Evolutionary conservation across 2,329 filamentous ascomycete genomes (phyloP).

Genomic region (Sphaerulina vaccinii): DNA sequence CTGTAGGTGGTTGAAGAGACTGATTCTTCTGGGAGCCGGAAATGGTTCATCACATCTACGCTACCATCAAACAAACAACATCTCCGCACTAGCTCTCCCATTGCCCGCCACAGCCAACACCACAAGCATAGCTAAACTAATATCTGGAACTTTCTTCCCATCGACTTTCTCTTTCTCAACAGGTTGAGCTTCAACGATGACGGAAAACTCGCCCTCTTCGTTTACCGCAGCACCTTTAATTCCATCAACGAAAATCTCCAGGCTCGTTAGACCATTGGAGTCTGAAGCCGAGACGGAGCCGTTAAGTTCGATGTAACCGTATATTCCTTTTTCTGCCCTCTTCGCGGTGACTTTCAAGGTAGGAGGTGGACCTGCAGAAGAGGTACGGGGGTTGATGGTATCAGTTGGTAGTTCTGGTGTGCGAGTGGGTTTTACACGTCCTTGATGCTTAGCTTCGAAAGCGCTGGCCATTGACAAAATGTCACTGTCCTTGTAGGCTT

Average conservation of each 20-base stretch:
- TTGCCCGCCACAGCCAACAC: not conserved
- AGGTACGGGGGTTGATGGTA: not conserved
- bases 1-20: too few species aligned
- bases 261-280: not conserved
- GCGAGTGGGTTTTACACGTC: not conserved
- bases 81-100: not conserved
- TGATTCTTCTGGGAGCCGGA: too few species aligned
- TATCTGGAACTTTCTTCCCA: not conserved
- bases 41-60: too few species aligned
- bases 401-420: not conserved
- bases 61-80: not conserved
- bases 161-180: not conserved
- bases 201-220: not conserved
- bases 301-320: not conserved
- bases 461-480: conserved; percentile 33
- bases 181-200: not conserved
- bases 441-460: conserved; percentile 26
- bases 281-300: not conserved
- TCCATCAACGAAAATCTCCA: not conserved
- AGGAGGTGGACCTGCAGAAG: too few species aligned
- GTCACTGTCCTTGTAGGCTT: conserved; percentile 47
- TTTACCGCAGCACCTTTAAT: not conserved
- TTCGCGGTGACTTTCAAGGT: not conserved
- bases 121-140: not conserved
- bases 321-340: not conserved